Evolutionary conservation across 441 rosid genomes (phyloP), one percentile per base, ranked within the genome.

Genomic region (Pelargonium cotyledonis): DNA sequence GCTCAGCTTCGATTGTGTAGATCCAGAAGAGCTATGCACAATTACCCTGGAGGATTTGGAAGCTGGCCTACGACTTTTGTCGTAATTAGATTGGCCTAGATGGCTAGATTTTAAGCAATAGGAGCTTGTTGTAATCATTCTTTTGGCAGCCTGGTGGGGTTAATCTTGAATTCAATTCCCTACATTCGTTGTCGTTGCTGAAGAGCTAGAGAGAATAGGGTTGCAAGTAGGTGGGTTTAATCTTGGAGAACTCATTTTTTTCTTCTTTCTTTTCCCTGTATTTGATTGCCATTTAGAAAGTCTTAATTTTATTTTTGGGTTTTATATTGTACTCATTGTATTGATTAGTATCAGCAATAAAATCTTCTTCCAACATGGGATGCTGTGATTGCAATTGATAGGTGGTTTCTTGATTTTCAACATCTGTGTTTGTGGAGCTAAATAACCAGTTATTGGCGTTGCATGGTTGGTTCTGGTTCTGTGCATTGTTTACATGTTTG

Each of bases 21-120:
- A 91, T 69, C 67, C 80, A 0, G 89, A 87, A 43, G 92, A 88
- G 74, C 86, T 94, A 71, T 70, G 80, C 6, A 87, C 97, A 4
- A 80, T 94, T 76, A 86, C 82, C 63, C 70, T 89, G 63, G 87
- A 87, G 77, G 99, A 94, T 80, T 72, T 94, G 61, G 79, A 86
- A 78, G 93, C 84, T 0, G 91, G 96, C 0, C 83, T 89, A 70
- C 76, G 64, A 68, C 76, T 87, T 74, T 68, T 94, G 67, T 71
- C 86, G 7, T 76, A 73, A 44, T 18, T 12, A 51, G 41, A 38
- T 38, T 38, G 41, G 41, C 41, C 1, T 21, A 21, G 23, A 21
- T 21, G 23, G 23, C 41, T 38, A 38, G 41, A 38, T 38, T 38
- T 38, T 38, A 35, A 35, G 38, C 38, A 35, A 35, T 35, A 49